These are phyloP conservation scores for Phlebiopsis flavidoalba DNA, from an alignment of 768 basidiomycete genomes.

Conservation along the genomic window DNA sequence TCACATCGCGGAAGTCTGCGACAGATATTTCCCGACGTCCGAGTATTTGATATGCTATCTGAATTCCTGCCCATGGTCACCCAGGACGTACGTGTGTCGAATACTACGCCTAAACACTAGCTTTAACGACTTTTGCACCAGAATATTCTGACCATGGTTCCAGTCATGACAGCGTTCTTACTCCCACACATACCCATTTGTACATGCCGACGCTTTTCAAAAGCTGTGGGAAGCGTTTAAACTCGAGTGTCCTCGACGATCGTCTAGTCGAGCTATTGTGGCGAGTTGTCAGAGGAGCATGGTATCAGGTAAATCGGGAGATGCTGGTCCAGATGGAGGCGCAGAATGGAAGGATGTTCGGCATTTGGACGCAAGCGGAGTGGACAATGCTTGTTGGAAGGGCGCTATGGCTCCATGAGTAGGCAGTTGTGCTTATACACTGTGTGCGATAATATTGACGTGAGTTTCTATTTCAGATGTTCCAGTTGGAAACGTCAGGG, in stretches of 20 bases:
- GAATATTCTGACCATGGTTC: constrained; percentile 67
- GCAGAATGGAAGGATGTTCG: constrained; percentile 76
- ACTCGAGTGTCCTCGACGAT: constrained; percentile 70
- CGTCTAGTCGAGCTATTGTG: constrained; percentile 67
- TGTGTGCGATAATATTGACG: background rate
- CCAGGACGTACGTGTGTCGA: constrained; percentile 48
- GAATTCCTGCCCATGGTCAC: constrained; percentile 69
- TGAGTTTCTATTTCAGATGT: constrained; percentile 39
- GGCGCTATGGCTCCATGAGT: constrained; percentile 76
- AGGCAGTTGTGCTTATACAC: background rate
- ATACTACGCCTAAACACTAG: background rate
- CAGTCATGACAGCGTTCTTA: constrained; percentile 73
- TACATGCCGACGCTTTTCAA: constrained; percentile 73
- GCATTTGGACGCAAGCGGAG: constrained; percentile 83
- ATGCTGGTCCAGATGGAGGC: constrained; percentile 47
- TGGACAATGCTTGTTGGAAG: constrained; percentile 83
- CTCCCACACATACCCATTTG: constrained; percentile 55
- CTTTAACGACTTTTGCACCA: constrained; percentile 22
- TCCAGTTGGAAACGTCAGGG: constrained; percentile 66
- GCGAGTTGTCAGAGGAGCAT: constrained; percentile 67
- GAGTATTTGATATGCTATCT: constrained; percentile 70
- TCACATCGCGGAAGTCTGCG: constrained; percentile 69
- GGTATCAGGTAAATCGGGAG: constrained; percentile 51
- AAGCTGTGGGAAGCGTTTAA: constrained; percentile 76
- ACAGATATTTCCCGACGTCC: constrained; percentile 57